Conservation (phyloP, 148 eudicot genomes). For the Beta vulgaris region DNA sequence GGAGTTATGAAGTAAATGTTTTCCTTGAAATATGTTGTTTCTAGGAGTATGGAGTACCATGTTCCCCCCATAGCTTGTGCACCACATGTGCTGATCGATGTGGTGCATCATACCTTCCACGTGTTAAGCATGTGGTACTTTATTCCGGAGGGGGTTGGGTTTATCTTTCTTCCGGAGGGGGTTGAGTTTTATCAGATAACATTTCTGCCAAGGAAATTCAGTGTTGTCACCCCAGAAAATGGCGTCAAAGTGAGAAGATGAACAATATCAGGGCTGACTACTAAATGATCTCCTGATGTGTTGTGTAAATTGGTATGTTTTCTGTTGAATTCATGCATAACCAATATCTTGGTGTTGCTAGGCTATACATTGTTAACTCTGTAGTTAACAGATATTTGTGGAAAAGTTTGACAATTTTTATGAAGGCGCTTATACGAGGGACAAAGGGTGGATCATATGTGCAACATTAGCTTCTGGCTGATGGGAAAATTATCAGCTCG, state of each 20-base stretch:
- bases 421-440: neutral
- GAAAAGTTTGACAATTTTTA: neutral
- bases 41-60: neutral
- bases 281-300: neutral
- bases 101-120: neutral
- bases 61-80: neutral
- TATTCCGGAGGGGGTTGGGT: neutral
- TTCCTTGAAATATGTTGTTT: neutral
- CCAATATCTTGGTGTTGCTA: neutral
- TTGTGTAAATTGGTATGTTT: neutral
- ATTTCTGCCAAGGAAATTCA: neutral
- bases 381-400: neutral
- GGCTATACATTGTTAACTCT: neutral
- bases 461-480: neutral
- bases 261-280: neutral
- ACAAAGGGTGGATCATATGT: neutral
- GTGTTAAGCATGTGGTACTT: neutral
- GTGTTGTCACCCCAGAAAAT: neutral
- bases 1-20: neutral
- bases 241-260: neutral
- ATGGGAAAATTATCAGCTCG: neutral
- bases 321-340: slow-evolving; percentile 6
- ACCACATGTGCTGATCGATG: too few species aligned
- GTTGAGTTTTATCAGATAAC: neutral
- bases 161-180: neutral